Evolutionary conservation across 345 rosid genomes (phyloP).

Genomic region (Camelina hispida): DNA sequence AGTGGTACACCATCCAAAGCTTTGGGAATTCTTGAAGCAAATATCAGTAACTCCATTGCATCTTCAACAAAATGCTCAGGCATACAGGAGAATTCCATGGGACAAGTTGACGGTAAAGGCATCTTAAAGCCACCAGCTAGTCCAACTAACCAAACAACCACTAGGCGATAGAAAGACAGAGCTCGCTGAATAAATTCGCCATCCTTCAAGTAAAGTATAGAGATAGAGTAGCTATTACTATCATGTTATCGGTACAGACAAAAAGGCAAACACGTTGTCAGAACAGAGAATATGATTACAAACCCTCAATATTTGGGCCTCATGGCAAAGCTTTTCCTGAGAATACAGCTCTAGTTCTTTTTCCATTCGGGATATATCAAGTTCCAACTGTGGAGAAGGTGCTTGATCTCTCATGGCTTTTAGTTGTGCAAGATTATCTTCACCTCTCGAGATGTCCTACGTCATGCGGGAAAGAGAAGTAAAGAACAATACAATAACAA

Average conservation of each 20-base stretch:
- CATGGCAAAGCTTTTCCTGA: slow-evolving; percentile 93
- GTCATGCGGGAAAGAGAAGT: slow-evolving; percentile 12
- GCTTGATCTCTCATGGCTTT: slow-evolving; percentile 77
- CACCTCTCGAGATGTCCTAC: slow-evolving; percentile 87
- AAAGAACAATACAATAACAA: slow-evolving; percentile 9
- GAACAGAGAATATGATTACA: slow-evolving; percentile 36
- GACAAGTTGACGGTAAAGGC: slow-evolving; percentile 84
- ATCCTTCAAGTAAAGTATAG: slow-evolving; percentile 56
- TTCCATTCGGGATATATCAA: slow-evolving; percentile 76
- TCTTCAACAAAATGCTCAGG: slow-evolving; percentile 99
- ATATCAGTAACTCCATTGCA: slow-evolving; percentile 93
- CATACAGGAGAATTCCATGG: slow-evolving; percentile 92
- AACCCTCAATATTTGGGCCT: slow-evolving; percentile 97
- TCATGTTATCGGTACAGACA: slow-evolving; percentile 9
- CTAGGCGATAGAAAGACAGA: slow-evolving; percentile 82
- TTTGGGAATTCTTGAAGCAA: slow-evolving; percentile 91
- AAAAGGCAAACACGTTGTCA: slow-evolving; percentile 7
- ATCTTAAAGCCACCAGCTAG: slow-evolving; percentile 95
- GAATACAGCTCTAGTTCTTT: slow-evolving; percentile 75
- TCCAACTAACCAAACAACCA: slow-evolving; percentile 89
- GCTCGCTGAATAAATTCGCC: slow-evolving; percentile 78
- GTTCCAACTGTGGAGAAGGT: slow-evolving; percentile 66
- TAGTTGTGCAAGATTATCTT: slow-evolving; percentile 70
- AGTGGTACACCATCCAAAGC: slow-evolving; percentile 81
- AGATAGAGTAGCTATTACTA: slow-evolving; percentile 25